phyloP scores from a whole-genome alignment of 2,329 filamentous ascomycete species.

The Penicillium brasilianum region DNA sequence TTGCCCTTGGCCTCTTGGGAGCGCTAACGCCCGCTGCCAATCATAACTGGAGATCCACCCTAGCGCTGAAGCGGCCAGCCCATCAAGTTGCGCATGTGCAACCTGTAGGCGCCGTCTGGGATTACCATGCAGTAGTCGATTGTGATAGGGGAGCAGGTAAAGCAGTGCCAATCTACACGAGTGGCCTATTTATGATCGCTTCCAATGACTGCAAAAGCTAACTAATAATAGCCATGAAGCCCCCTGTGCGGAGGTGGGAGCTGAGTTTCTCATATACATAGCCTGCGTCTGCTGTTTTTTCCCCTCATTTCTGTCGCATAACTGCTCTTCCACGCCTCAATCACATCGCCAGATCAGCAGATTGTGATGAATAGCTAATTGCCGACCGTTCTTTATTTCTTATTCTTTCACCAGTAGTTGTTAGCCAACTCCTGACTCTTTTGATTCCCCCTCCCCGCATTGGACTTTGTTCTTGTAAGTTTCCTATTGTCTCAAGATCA shows the following conservation, averaged over 20 bases:
- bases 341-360: neutral
- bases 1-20: neutral
- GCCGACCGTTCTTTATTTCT: neutral
- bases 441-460: neutral
- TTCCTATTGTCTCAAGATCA: neutral
- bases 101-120: conserved; percentile 26
- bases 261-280: conserved; percentile 3
- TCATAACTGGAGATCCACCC: conserved; percentile 9
- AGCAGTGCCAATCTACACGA: conserved; percentile 4
- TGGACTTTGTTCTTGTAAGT: neutral
- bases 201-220: neutral
- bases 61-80: conserved; percentile 9
- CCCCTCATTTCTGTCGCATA: neutral
- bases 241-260: conserved; percentile 17
- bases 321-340: neutral
- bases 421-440: neutral
- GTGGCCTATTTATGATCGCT: neutral
- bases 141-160: conserved; percentile 21
- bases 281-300: neutral
- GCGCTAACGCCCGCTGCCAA: neutral
- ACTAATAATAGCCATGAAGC: conserved; percentile 23
- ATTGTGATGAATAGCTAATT: neutral
- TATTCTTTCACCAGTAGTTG: no score
- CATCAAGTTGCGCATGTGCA: conserved; percentile 17
- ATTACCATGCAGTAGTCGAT: conserved; percentile 26